Percentiles rank a stretch among this genome's conserved stretches.
Evolutionary conservation across 352 stramenopile species (phyloP).

Genomic region (Phytopythium mirpurense): DNA sequence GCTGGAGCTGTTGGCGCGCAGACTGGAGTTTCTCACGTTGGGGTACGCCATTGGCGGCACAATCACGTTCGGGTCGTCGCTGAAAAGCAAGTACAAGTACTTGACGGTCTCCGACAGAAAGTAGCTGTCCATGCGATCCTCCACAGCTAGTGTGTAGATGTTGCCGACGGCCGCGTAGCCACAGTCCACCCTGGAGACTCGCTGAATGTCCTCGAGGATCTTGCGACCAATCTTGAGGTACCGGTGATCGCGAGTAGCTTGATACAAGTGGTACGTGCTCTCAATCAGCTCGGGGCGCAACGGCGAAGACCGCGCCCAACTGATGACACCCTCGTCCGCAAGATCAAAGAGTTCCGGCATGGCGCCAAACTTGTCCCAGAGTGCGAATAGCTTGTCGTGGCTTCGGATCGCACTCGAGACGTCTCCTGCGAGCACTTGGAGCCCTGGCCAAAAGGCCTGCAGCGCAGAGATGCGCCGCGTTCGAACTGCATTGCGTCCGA

Average conservation of each 20-base stretch:
- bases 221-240: conserved; percentile 89
- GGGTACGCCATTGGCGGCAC: conserved; percentile 32
- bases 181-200: conserved; percentile 84
- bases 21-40: not conserved
- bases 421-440: conserved; percentile 95
- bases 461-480: conserved; percentile 78
- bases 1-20: not conserved
- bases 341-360: conserved; percentile 95
- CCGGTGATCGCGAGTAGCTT: conserved; percentile 83
- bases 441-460: conserved; percentile 95
- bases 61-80: conserved; percentile 81
- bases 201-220: conserved; percentile 84
- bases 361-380: conserved; percentile 93
- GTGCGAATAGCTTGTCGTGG: conserved; percentile 92
- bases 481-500: conserved; percentile 47
- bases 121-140: conserved; percentile 98
- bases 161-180: conserved; percentile 91
- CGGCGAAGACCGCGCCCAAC: conserved; percentile 83
- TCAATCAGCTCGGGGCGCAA: conserved; percentile 97
- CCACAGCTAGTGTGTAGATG: conserved; percentile 86
- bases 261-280: conserved; percentile 95
- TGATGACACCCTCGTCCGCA: conserved; percentile 44
- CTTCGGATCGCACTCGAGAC: conserved; percentile 84
- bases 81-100: conserved; percentile 99
- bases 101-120: conserved; percentile 99